These are phyloP conservation scores for Myxozyma kluyveri DNA, from an alignment of 805 yeast genomes.

Conservation along the genomic window DNA sequence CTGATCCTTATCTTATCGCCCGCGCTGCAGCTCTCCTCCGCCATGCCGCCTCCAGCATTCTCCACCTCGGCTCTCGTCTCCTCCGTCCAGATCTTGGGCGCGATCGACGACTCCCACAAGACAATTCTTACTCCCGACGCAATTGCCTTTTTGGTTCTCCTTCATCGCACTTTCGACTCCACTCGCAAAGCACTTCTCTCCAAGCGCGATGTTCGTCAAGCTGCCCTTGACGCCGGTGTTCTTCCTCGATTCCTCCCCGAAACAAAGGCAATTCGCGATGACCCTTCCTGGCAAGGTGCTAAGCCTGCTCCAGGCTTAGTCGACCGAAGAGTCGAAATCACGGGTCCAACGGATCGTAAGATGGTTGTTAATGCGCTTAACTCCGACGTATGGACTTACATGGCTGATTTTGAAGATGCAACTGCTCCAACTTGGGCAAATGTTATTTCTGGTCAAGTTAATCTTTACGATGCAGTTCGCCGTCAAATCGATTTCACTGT, in stretches of 20 bases:
- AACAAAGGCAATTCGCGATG: slow-evolving; percentile 59
- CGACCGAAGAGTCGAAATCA: slow-evolving; percentile 72
- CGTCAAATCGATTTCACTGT: slow-evolving; percentile 46
- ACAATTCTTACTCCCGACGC: slow-evolving; percentile 63
- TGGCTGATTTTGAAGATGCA: slow-evolving; percentile 76
- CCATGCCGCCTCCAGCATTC: slow-evolving; percentile 5
- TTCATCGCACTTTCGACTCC: slow-evolving; percentile 61
- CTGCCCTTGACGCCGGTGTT: slow-evolving; percentile 56
- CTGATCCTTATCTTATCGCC: neutral
- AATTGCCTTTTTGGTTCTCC: slow-evolving; percentile 60
- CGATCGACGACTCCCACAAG: slow-evolving; percentile 48
- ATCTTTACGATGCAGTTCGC: slow-evolving; percentile 67
- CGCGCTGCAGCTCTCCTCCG: neutral
- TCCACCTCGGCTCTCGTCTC: slow-evolving; percentile 14
- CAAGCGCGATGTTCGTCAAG: slow-evolving; percentile 55
- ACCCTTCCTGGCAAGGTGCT: slow-evolving; percentile 70
- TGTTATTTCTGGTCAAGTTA: slow-evolving; percentile 66
- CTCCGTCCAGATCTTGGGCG: slow-evolving; percentile 46
- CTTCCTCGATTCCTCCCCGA: slow-evolving; percentile 70
- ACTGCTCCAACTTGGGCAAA: slow-evolving; percentile 69
- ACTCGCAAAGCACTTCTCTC: slow-evolving; percentile 55
- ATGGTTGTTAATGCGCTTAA: slow-evolving; percentile 74
- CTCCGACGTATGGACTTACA: slow-evolving; percentile 66
- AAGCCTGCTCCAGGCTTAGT: slow-evolving; percentile 64
- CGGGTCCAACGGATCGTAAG: slow-evolving; percentile 73